Conservation (phyloP, 1,284 basidiomycete genomes). For the Coniophora puteana region DNA sequence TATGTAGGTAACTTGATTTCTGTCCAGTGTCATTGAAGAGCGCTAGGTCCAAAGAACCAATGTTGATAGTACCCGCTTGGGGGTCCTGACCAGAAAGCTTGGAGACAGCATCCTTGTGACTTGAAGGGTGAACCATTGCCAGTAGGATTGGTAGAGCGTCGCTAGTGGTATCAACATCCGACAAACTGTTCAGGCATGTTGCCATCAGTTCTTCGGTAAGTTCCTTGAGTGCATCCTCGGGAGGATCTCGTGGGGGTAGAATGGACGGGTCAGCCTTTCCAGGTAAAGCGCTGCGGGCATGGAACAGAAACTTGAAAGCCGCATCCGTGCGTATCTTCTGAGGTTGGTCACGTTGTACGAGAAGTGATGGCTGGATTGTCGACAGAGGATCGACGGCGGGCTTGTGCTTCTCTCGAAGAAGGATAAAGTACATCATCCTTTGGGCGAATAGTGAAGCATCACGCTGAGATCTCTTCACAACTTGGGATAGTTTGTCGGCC, state of each 20-base stretch:
- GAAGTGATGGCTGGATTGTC: conserved; percentile 74
- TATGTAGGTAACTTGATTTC: conserved; percentile 13
- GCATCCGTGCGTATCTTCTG: conserved; percentile 59
- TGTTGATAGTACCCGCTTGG: conserved; percentile 11
- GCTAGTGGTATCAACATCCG: conserved; percentile 44
- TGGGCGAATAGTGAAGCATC: conserved; percentile 15
- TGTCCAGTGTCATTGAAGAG: conserved; percentile 10
- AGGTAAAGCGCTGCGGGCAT: conserved; percentile 58
- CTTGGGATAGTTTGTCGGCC: too few relatives aligned
- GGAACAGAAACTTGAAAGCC: conserved; percentile 67
- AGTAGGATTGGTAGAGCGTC: conserved; percentile 30
- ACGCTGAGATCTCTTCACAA: too few relatives aligned
- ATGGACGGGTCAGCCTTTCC: conserved; percentile 4
- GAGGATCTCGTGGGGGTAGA: conserved; percentile 3
- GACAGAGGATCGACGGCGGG: conserved; percentile 69
- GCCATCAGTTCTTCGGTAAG: conserved; percentile 31
- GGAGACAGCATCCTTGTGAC: too few relatives aligned
- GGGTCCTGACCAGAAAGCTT: too few relatives aligned
- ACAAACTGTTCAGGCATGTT: conserved; percentile 34
- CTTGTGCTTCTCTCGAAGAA: too few relatives aligned
- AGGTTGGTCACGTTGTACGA: conserved; percentile 70
- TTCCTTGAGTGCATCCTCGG: not conserved
- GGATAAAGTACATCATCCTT: too few relatives aligned
- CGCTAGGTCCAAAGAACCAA: conserved; percentile 8
- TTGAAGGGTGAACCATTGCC: conserved; percentile 21